A percentile compares a stretch with the other conserved stretches of the same genome.
Evolutionary conservation across 768 basidiomycete species (phyloP).

Genomic region (Auriculariales sp.): DNA sequence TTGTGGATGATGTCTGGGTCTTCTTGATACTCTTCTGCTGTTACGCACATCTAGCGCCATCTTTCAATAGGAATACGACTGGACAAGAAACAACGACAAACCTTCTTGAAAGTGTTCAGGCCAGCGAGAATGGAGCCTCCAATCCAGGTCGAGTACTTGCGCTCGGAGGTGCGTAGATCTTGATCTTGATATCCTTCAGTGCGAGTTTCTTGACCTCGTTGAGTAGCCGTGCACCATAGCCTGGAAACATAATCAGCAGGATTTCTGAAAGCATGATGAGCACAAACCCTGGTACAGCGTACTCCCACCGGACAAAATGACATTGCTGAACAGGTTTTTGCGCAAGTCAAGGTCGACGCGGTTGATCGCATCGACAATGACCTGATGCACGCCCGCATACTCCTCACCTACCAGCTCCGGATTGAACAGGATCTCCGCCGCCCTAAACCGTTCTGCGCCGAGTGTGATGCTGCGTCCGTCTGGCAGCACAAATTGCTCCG

Average conservation of each 20-base stretch:
- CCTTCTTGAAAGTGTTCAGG: slow-evolving; percentile 95
- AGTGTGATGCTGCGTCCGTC: slow-evolving; percentile 51
- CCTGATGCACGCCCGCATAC: slow-evolving; percentile 94
- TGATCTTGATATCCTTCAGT: slow-evolving; percentile 92
- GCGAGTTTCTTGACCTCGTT: slow-evolving; percentile 96
- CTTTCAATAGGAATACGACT: slow-evolving; percentile 7
- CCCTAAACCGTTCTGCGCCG: slow-evolving; percentile 87
- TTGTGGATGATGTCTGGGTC: slow-evolving; percentile 98
- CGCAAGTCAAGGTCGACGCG: slow-evolving; percentile 92
- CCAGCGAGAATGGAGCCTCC: slow-evolving; percentile 96
- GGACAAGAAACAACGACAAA: slow-evolving; percentile 14
- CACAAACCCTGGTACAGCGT: slow-evolving; percentile 79
- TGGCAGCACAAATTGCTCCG: slow-evolving; percentile 83
- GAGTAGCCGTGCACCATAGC: slow-evolving; percentile 90
- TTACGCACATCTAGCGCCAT: slow-evolving; percentile 89
- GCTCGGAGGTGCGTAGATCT: slow-evolving; percentile 98
- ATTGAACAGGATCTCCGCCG: slow-evolving; percentile 95
- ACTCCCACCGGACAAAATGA: slow-evolving; percentile 92
- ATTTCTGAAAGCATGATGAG: neutral
- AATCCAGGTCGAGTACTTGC: slow-evolving; percentile 96
- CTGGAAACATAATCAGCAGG: slow-evolving; percentile 20
- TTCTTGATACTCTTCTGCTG: slow-evolving; percentile 97
- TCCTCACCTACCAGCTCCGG: slow-evolving; percentile 94
- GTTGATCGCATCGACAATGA: slow-evolving; percentile 96
- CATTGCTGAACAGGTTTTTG: slow-evolving; percentile 90